Base-by-base conservation (phyloP, 1,284 basidiomycete species). In the Tilletia caries region DNA sequence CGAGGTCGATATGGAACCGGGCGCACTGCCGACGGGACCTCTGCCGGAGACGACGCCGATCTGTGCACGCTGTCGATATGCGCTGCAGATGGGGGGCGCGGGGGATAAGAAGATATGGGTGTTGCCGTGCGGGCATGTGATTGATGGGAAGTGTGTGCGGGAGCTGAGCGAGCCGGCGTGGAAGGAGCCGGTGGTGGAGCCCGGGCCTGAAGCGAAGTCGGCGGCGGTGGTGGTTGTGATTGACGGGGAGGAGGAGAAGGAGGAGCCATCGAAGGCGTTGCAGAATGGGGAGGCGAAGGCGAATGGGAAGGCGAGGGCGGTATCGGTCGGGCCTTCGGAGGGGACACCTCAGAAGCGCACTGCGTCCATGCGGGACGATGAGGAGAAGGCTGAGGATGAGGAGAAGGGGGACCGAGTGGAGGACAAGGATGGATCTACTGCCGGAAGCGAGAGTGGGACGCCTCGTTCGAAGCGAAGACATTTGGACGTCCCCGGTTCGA, bases 11-110 rank as follows among this genome's bases (percentile, higher is more conserved):
- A 74, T 72, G 4, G 73, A 75, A 43, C 72, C 74, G 13, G 74
- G 74, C n/a, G 78, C 77, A 69, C 72, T 77, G 44, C 70, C 70
- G 12, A 71, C 74, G 15, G 78, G 73, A 2, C 77, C 78, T 0
- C 34, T 81, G 32, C 77, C 77, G 3, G 72, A 80, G 12, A 80
- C 76, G 8, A 80, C 77, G 4, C 77, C 77, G 5, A 80, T 81
- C 67, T 81, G 79, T 58, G 70, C 78, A 5, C 58, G 73, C 23
- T 81, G 79, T 46, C 71, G 70, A 1, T 70, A 73, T 20, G 78
- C 78, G 1, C 68, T 81, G 3, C 70, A 78, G 15, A 74, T 77
- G 0, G 73, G 76, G 13, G 79, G 75, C 1, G 68, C 65, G 0
- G 76, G 72, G 41, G 73, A 77, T n/a, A 43, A 71, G 41, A 71